phyloP scores from a whole-genome alignment of 1,284 basidiomycete genomes.

The Tylopilus sp. region DNA sequence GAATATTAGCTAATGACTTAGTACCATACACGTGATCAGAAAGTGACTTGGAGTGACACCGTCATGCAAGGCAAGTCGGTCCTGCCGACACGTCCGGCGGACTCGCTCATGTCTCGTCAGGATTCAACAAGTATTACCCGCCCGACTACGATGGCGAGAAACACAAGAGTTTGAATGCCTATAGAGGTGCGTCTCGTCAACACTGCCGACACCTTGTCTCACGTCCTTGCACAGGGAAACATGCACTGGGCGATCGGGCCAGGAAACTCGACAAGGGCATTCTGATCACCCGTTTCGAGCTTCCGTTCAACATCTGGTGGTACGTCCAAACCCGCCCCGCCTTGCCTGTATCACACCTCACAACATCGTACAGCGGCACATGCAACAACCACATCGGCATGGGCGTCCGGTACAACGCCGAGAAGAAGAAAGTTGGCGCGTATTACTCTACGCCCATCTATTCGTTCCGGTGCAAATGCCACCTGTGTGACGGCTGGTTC shows the following conservation, averaged over 20 bases:
- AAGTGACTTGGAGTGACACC: constrained; percentile 6
- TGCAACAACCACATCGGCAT: constrained; percentile 97
- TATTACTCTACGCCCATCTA: constrained; percentile 97
- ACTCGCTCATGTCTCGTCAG: constrained; percentile 46
- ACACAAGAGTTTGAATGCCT: constrained; percentile 85
- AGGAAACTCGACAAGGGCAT: constrained; percentile 95
- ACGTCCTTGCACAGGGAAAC: constrained; percentile 75
- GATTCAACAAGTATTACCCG: constrained; percentile 95
- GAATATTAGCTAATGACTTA: constrained; percentile 12
- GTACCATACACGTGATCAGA: constrained; percentile 24
- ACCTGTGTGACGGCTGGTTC: constrained; percentile 93
- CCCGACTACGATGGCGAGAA: constrained; percentile 91
- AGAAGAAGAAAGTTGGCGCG: constrained; percentile 96
- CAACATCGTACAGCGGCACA: constrained; percentile 66
- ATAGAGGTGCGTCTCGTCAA: constrained; percentile 62
- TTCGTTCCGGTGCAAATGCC: constrained; percentile 97
- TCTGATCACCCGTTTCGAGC: constrained; percentile 91
- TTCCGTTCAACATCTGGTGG: constrained; percentile 99
- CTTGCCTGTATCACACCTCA: no score
- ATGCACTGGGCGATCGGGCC: constrained; percentile 93
- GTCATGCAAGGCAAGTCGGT: constrained; percentile 50
- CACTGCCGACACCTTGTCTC: constrained; percentile 6
- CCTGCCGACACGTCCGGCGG: constrained; percentile 3
- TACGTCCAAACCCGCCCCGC: constrained; percentile 49
- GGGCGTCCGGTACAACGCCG: constrained; percentile 98